Evolutionary conservation across 2,329 filamentous ascomycete species (phyloP).

Genomic region (Immersiporthe knoxdaviesiana): DNA sequence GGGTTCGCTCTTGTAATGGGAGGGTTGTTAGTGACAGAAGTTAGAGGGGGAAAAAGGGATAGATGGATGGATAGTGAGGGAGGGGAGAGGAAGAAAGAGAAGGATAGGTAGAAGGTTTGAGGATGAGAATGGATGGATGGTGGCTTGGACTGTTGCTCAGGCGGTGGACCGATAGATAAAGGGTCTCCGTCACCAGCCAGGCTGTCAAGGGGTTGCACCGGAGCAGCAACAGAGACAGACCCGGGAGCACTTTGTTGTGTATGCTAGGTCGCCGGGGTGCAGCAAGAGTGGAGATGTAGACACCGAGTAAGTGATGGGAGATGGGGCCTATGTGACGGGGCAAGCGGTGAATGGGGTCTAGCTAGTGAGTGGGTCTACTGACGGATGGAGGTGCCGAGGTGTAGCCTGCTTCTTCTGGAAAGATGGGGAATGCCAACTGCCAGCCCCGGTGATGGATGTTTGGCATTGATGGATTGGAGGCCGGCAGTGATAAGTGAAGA

Average conservation of each 20-base stretch:
- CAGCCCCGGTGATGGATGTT: not conserved
- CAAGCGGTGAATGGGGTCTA: slow-evolving; percentile 13
- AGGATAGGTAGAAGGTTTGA: not conserved
- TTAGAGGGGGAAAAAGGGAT: too few species aligned
- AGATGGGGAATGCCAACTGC: not conserved
- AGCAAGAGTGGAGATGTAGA: slow-evolving; percentile 7
- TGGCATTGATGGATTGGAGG: not conserved
- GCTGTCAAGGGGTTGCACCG: not conserved
- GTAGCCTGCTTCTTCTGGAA: slow-evolving; percentile 4
- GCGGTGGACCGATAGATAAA: slow-evolving; percentile 15
- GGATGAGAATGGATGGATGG: not conserved
- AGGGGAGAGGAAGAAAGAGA: slow-evolving; percentile 3
- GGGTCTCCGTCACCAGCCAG: not conserved
- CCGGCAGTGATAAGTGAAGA: too few species aligned
- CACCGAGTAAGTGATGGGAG: slow-evolving; percentile 11
- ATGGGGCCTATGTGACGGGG: slow-evolving; percentile 7
- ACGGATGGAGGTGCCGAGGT: slow-evolving; percentile 11
- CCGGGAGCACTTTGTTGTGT: not conserved
- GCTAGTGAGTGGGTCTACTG: not conserved
- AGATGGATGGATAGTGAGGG: not conserved
- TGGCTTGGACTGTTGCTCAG: too few species aligned
- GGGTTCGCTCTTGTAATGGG: slow-evolving; percentile 1
- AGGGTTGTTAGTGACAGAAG: not conserved
- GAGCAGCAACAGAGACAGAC: not conserved
- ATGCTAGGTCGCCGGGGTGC: not conserved